Base-by-base conservation (phyloP, 139 green algal species). In the Auxenochlorella pyrenoidosa region DNA sequence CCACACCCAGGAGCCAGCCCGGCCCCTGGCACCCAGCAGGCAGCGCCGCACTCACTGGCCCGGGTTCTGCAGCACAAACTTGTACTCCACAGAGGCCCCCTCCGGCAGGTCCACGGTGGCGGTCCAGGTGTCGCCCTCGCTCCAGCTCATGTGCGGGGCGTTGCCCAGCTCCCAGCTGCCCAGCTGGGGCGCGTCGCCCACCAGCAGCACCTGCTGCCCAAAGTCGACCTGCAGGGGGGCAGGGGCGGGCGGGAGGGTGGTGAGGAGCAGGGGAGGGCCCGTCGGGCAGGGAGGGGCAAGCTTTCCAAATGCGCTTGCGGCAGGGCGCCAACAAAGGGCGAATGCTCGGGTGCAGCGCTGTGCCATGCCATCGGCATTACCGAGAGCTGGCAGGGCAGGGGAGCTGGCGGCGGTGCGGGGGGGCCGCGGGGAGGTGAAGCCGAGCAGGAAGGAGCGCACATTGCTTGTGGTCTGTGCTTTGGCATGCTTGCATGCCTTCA, bases 81-180 rank as follows among this genome's bases (percentile, higher is more conserved):
- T 96, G 90, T 95, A 96, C 36, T 93, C 87, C 6, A 96, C 82
- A 3, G 91, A 71, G 28, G 82, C 21, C 6, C 92, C 92, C 1
- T 89, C 88, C 18, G 93, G 90, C 30, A 95, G 72, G 12, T 91
- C 70, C 0, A 93, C 63, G 0, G 90, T 89, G 10, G 81, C 76
- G 0, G 71, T 90, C 95, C 95, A 97, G 0, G 94, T 43, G 65
- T 97, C 83, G 24, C 94, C 94, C 26, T 97, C 94, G n/a, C 54
- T 90, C 95, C 94, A 97, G 5, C 79, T 71, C 68, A 96, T 89
- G 34, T 86, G 32, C 2, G 83, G 54, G 2, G 75, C 93, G 32
- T 88, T 88, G 19, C 78, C 75, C 38, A 92, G 68, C 38, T 94
- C 82, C 93, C 94, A 96, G 32, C 30, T 59, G 36, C 93, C 92